phyloP scores from a whole-genome alignment of 129 eudicot genomes.

The Lonicera japonica region DNA sequence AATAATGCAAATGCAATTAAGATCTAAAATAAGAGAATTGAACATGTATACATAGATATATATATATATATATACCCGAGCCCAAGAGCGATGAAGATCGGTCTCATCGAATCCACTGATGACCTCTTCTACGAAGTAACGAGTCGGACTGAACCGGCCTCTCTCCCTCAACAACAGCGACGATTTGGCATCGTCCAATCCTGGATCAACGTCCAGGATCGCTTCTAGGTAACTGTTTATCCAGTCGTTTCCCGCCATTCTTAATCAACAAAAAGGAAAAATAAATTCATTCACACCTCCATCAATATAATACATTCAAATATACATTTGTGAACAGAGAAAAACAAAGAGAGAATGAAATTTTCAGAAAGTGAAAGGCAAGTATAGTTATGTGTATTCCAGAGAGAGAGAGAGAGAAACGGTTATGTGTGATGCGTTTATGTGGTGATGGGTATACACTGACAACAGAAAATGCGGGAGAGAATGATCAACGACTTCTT shows the following conservation, averaged over 20 bases:
- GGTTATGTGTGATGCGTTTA: not conserved
- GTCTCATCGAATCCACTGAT: constrained; percentile 86
- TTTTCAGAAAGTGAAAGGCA: not conserved
- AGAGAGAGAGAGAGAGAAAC: not conserved
- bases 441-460: too few species aligned
- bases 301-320: too few species aligned
- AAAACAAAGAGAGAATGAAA: too few species aligned
- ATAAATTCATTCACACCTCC: constrained; percentile 4
- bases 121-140: constrained; percentile 86
- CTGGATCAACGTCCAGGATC: constrained; percentile 73
- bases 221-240: constrained; percentile 87
- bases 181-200: constrained; percentile 47
- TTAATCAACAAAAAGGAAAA: too few species aligned
- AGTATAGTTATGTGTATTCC: too few species aligned
- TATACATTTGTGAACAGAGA: too few species aligned
- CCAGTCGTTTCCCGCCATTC: constrained; percentile 99
- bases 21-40: not conserved
- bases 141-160: constrained; percentile 76
- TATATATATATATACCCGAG: constrained; percentile 42
- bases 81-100: constrained; percentile 93
- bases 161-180: constrained; percentile 73
- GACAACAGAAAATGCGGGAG: too few species aligned
- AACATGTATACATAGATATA: too few species aligned
- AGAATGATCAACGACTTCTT: too few species aligned
- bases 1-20: too few species aligned